Evolutionary conservation across 768 basidiomycete genomes (phyloP).

Genomic region (Phallus indusiatus): DNA sequence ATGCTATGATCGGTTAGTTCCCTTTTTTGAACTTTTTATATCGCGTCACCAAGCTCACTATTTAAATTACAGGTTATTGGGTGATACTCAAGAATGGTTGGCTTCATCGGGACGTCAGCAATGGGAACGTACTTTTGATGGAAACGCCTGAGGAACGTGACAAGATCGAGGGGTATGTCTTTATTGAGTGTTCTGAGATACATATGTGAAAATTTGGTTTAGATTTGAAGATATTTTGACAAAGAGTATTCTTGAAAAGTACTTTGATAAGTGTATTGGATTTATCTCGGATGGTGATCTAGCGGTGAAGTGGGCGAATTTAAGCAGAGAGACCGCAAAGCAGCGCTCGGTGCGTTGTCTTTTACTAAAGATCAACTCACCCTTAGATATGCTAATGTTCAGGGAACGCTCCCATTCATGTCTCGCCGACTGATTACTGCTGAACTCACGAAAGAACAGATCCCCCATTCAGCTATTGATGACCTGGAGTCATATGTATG

Average conservation of each 20-base stretch:
- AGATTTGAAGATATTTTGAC: not conserved
- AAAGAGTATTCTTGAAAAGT: not conserved
- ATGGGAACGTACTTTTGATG: constrained; percentile 5
- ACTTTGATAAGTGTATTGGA: not conserved
- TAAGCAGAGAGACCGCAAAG: not conserved
- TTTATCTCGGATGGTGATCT: not conserved
- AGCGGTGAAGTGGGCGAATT: not conserved
- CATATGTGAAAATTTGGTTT: not conserved
- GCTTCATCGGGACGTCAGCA: constrained; percentile 9
- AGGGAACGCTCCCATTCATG: constrained; percentile 1
- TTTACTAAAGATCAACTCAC: not conserved
- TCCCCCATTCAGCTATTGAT: not conserved
- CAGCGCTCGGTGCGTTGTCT: not conserved
- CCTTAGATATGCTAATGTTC: not conserved
- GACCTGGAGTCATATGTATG: constrained; percentile 4
- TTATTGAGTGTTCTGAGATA: not conserved
- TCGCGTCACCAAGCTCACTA: not conserved
- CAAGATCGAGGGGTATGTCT: not conserved
- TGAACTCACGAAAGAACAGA: not conserved
- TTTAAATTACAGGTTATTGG: constrained; percentile 1
- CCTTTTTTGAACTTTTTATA: too few relatives aligned
- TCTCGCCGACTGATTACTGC: not conserved
- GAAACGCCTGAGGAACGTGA: not conserved
- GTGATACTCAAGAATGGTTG: constrained; percentile 1
- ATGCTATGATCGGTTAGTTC: constrained; percentile 8